Evolutionary conservation across 176 grass and related monocot species (phyloP), one percentile per base, ranked within the genome.

Genomic region (Oryza australiensis): DNA sequence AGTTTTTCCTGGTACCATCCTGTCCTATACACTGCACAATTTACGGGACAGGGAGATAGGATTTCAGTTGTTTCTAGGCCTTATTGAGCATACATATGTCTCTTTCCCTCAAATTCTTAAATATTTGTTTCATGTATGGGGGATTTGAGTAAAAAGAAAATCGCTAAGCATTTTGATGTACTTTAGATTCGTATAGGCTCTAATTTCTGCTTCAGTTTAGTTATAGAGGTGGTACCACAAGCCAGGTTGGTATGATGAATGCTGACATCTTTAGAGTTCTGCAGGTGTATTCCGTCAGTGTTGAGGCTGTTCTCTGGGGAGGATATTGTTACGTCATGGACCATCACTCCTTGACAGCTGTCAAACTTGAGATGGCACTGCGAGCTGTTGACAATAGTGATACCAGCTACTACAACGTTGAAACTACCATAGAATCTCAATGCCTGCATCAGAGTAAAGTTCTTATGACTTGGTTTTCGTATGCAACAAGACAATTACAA

Each of bases 301-400:
- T 96, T 99, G 70, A 90, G 81, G 80, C 96, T 99, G 76, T 90
- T 62, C 16, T 90, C 91, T 27, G 93, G 96, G 33, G 96, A 95
- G 53, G 91, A 91, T 88, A 99, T 92, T 68, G 86, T 99, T 80
- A 99, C 46, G 73, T 95, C 90, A 43, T 91, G 92, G 82, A 99
- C 91, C 81, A 86, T 70, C 8, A 99, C 96, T 62, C 77, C 93
- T 92, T 95, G 93, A 82, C 96, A 99, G 64, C 81, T 88, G 82
- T 95, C 96, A 7, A 99, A 99, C 89, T 99, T 99, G 43, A 99
- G 93, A 75, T 99, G 93, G 89, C 96, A 98, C 46, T 99, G 93
- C 33, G 89, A 94, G 70, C 96, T 99, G 80, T 99, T 99, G 73
- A 92, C 83, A 85, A 99, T 96, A 83, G 91, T 96, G 89, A 99